Evolutionary conservation across 768 basidiomycete species (phyloP), one percentile per base, ranked within the genome.

Genomic region (Suillus weaverae): DNA sequence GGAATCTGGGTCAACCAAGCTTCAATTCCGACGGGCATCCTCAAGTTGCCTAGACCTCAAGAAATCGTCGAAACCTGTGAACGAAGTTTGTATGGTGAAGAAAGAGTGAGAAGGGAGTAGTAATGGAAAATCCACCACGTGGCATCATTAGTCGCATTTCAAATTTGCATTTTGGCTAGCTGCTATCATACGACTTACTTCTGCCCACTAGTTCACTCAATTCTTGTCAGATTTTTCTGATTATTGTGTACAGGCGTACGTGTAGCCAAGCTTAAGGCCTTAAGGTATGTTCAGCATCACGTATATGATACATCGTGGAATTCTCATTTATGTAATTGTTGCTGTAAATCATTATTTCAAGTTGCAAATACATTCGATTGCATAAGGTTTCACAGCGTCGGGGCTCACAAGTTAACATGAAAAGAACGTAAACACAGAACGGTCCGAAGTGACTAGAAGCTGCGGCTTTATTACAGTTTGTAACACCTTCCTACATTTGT

Each of bases 1-100:
- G 95, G 95, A 65, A 98, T 92, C 71, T 95, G 93, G 35, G 84
- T 84, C 39, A 97, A 84, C 95, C 95, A 96, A 38, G 89, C 92
- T 74, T 97, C 94, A 67, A 95, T 84, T 62, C 91, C 91, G 63
- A 91, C 90, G 30, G 89, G 89, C 92, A 93, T 92, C 59, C 72
- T 53, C 22, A 26, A 50, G 46, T 63, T 26, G 33, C 38, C 14
- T 51, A 62, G 14, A 61, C 20, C 32, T 18, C 44, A 10, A 30
- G 39, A 60, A 61, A n/a, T n/a, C 10, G 53, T 54, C 53, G 32
- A 54, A 35, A 54, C 32, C 53, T 53, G 30, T 18, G 32, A 53
- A 32, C 32, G 2, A 53, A 32, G 20, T 33, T 53, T 54, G 32
- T 54, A 11, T 33, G 16, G 53, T 54, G 6, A 35, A 35, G 53